Evolutionary conservation across 2,329 filamentous ascomycete species (phyloP).

Genomic region (Colletotrichum plurivorum): DNA sequence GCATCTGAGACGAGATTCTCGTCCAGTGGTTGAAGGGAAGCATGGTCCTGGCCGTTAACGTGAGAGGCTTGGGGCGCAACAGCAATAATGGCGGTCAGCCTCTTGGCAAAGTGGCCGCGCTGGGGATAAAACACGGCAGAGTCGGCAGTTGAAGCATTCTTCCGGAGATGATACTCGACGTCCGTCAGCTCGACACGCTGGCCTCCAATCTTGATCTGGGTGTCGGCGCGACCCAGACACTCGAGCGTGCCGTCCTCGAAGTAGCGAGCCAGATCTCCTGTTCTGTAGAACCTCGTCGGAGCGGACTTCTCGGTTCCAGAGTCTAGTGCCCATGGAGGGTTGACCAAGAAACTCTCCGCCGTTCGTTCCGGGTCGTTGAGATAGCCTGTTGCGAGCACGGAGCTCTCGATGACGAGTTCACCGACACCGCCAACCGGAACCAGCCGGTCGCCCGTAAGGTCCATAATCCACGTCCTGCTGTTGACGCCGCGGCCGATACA

Average conservation of each 20-base stretch:
- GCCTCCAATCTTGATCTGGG: constrained; percentile 42
- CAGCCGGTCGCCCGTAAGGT: constrained; percentile 40
- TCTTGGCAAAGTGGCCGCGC: neutral
- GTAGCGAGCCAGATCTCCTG: constrained; percentile 40
- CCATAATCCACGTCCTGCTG: constrained; percentile 46
- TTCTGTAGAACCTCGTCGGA: constrained; percentile 40
- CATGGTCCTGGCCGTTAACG: neutral
- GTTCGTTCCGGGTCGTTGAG: constrained; percentile 42
- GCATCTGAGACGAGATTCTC: constrained; percentile 15
- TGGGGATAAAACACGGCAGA: constrained; percentile 4
- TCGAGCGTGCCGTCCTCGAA: constrained; percentile 39
- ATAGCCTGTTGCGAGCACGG: constrained; percentile 29
- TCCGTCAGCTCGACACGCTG: constrained; percentile 42
- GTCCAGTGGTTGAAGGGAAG: neutral
- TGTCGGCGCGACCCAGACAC: constrained; percentile 40
- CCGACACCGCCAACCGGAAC: constrained; percentile 46
- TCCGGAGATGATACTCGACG: constrained; percentile 30
- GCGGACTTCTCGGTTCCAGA: neutral
- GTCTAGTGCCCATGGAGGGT: constrained; percentile 5
- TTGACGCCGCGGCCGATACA: constrained; percentile 46
- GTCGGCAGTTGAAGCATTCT: constrained; percentile 55
- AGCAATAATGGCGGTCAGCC: neutral
- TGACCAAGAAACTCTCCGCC: constrained; percentile 41
- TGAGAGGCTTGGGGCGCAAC: neutral
- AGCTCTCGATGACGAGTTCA: constrained; percentile 28